Conservation (phyloP, 768 basidiomycete genomes). For the Pisolithus microcarpus region DNA sequence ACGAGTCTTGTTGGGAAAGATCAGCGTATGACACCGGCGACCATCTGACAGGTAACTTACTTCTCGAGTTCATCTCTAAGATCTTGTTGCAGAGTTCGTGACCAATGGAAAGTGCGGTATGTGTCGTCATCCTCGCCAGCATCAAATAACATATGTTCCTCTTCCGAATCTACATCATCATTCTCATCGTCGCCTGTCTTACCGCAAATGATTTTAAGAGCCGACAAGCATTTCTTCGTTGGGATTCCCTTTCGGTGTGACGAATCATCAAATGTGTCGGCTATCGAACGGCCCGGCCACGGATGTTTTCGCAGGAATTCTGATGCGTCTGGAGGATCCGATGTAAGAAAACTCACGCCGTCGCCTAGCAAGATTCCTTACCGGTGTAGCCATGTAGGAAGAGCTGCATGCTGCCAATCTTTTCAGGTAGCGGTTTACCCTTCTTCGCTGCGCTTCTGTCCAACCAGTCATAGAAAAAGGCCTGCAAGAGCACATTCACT, state of each 20-base stretch:
- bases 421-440: slow-evolving; percentile 76
- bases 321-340: slow-evolving; percentile 55
- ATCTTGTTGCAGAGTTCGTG: slow-evolving; percentile 63
- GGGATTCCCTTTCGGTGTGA: slow-evolving; percentile 65
- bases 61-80: slow-evolving; percentile 88
- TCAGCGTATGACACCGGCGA: slow-evolving; percentile 6
- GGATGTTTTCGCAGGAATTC: slow-evolving; percentile 82
- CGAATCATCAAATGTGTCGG: slow-evolving; percentile 82
- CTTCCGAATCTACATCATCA: slow-evolving; percentile 68
- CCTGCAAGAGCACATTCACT: slow-evolving; percentile 32
- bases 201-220: slow-evolving; percentile 78
- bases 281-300: slow-evolving; percentile 78
- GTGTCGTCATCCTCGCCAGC: slow-evolving; percentile 50
- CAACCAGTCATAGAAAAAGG: slow-evolving; percentile 91
- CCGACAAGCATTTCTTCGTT: slow-evolving; percentile 59
- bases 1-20: slow-evolving; percentile 52
- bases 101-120: slow-evolving; percentile 76
- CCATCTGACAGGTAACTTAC: slow-evolving; percentile 32
- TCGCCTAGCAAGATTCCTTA: slow-evolving; percentile 13
- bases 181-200: slow-evolving; percentile 72
- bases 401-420: slow-evolving; percentile 86
- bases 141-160: slow-evolving; percentile 64
- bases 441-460: slow-evolving; percentile 79
- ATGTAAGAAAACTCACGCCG: neutral
- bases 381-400: slow-evolving; percentile 83